Percentiles rank a stretch among this genome's conserved stretches.
These are phyloP conservation scores for Psidium guajava DNA, from an alignment of 345 rosid genomes.

Conservation along the genomic window DNA sequence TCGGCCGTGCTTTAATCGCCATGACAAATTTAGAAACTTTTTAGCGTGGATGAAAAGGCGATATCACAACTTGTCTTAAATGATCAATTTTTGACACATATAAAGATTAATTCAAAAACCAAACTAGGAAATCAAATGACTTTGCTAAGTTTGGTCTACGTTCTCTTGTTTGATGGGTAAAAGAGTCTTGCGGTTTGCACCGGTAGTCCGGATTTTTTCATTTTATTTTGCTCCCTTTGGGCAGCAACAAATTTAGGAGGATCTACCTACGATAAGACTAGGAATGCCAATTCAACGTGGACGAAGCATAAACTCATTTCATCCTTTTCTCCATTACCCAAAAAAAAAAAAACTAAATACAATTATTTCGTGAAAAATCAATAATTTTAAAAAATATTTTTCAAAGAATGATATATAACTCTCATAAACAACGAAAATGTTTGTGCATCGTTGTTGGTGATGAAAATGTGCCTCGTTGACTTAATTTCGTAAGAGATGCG, in stretches of 20 bases:
- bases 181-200: neutral
- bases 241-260: neutral
- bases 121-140: neutral
- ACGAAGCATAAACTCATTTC: neutral
- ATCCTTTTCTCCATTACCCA: neutral
- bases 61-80: neutral
- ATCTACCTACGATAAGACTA: neutral
- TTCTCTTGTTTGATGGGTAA: neutral
- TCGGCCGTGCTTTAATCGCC: neutral
- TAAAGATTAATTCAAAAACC: neutral
- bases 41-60: neutral
- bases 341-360: neutral
- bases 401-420: neutral
- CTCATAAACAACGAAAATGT: neutral
- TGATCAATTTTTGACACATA: neutral
- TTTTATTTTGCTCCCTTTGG: neutral
- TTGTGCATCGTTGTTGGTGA: accelerated
- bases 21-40: neutral
- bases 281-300: neutral
- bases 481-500: neutral
- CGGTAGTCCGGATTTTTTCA: neutral
- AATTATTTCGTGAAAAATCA: neutral
- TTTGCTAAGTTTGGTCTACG: neutral
- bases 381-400: neutral
- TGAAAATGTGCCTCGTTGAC: neutral